phyloP scores from a whole-genome alignment of 2,329 filamentous ascomycete species.

The Venturiaceae sp. region DNA sequence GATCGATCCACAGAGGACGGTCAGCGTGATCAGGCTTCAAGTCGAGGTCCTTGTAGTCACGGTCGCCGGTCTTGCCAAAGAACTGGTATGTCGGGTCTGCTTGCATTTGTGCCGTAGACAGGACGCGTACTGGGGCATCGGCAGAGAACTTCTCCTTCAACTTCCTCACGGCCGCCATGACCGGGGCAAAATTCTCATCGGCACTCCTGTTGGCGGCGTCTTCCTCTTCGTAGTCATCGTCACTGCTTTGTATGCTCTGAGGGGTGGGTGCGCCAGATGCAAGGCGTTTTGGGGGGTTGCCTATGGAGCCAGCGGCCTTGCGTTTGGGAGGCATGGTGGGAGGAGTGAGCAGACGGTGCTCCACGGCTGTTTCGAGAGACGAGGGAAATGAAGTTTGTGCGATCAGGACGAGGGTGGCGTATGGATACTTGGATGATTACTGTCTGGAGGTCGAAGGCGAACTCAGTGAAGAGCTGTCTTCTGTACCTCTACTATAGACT shows the following conservation, averaged over 20 bases:
- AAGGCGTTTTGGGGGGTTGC: slow-evolving; percentile 30
- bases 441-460: not conserved
- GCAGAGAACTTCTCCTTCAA: slow-evolving; percentile 45
- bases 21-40: slow-evolving; percentile 85
- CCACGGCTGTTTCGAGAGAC: not conserved
- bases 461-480: not conserved
- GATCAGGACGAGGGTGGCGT: not conserved
- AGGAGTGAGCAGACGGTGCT: not conserved
- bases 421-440: not conserved
- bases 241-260: slow-evolving; percentile 32
- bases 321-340: slow-evolving; percentile 57
- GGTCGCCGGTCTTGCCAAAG: slow-evolving; percentile 16
- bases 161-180: slow-evolving; percentile 19
- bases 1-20: slow-evolving; percentile 90
- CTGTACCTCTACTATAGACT: not conserved
- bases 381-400: not conserved
- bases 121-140: slow-evolving; percentile 36
- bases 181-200: slow-evolving; percentile 22
- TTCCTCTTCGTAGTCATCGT: slow-evolving; percentile 49
- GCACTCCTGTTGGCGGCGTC: slow-evolving; percentile 37
- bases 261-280: slow-evolving; percentile 31
- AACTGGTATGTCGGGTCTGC: slow-evolving; percentile 13
- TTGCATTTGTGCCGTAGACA: slow-evolving; percentile 26
- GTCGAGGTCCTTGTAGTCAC: slow-evolving; percentile 72
- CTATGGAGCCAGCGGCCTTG: slow-evolving; percentile 50